A percentile compares a stretch with the other conserved stretches of the same genome.
phyloP scores from a whole-genome alignment of 2,329 filamentous ascomycete species.

The Monosporascus ibericus region DNA sequence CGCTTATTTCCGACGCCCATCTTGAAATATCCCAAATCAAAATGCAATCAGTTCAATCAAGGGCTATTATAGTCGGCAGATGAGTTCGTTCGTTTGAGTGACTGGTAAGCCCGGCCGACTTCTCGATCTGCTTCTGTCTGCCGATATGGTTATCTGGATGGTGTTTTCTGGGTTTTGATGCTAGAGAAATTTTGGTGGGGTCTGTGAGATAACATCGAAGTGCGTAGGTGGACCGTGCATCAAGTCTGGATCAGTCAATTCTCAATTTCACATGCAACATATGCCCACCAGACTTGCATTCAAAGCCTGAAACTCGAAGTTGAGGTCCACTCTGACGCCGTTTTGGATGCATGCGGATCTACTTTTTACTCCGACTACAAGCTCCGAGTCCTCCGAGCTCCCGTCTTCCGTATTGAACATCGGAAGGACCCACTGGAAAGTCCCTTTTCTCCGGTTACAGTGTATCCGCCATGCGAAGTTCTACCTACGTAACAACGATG shows the following conservation, averaged over 20 bases:
- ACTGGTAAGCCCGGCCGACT: background rate
- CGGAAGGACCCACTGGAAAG: background rate
- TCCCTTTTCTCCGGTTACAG: background rate
- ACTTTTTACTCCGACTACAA: background rate
- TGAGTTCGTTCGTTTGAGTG: background rate
- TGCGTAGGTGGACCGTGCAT: background rate
- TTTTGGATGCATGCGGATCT: background rate
- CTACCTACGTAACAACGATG: no score
- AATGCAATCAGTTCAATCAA: no score
- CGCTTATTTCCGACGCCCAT: slow-evolving; percentile 66
- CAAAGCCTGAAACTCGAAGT: no score
- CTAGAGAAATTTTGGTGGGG: slow-evolving; percentile 23
- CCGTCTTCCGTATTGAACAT: background rate
- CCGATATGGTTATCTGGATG: background rate
- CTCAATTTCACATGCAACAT: background rate
- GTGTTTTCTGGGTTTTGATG: background rate
- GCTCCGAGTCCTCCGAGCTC: background rate
- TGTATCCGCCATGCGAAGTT: background rate
- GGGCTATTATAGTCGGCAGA: no score
- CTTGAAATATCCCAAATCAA: slow-evolving; percentile 14
- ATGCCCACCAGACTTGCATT: background rate
- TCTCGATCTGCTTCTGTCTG: no score
- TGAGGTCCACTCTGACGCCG: background rate
- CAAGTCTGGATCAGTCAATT: background rate
- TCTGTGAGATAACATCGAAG: background rate